phyloP scores from a whole-genome alignment of 2,329 filamentous ascomycete genomes.

The Aspergillus sergii region DNA sequence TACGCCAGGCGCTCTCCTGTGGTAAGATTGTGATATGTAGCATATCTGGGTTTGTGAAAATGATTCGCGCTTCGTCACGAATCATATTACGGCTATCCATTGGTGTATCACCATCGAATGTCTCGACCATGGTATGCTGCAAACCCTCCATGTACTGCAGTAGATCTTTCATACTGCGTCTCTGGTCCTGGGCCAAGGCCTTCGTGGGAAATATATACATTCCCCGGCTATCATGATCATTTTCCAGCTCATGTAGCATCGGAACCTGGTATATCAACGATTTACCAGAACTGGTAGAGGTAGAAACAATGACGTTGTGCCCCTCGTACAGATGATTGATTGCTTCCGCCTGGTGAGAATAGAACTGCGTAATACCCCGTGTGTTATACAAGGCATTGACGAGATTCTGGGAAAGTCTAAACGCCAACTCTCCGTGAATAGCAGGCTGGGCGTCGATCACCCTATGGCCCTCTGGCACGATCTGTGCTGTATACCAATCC shows the following conservation, averaged over 20 bases:
- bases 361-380: slow-evolving; percentile 80
- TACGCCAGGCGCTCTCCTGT: slow-evolving; percentile 86
- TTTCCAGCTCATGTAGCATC: slow-evolving; percentile 82
- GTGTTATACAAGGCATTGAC: slow-evolving; percentile 97
- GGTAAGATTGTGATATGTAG: slow-evolving; percentile 91
- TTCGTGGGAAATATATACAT: slow-evolving; percentile 99
- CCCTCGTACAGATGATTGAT: slow-evolving; percentile 85
- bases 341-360: slow-evolving; percentile 89
- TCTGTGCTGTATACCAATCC: slow-evolving; percentile 88
- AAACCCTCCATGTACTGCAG: slow-evolving; percentile 77
- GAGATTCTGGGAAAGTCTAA: slow-evolving; percentile 82
- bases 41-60: slow-evolving; percentile 99
- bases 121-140: slow-evolving; percentile 78
- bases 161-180: slow-evolving; percentile 82
- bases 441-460: slow-evolving; percentile 85
- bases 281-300: slow-evolving; percentile 94
- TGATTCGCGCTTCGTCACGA: slow-evolving; percentile 84
- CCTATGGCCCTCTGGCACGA: slow-evolving; percentile 89
- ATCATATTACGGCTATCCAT: slow-evolving; percentile 78
- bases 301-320: slow-evolving; percentile 86
- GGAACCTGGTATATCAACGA: slow-evolving; percentile 97
- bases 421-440: slow-evolving; percentile 80
- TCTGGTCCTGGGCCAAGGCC: slow-evolving; percentile 91
- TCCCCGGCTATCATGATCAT: slow-evolving; percentile 73
- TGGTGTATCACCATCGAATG: slow-evolving; percentile 92